phyloP scores from a whole-genome alignment of 805 yeast species.

The Blastobotrys parvus region DNA sequence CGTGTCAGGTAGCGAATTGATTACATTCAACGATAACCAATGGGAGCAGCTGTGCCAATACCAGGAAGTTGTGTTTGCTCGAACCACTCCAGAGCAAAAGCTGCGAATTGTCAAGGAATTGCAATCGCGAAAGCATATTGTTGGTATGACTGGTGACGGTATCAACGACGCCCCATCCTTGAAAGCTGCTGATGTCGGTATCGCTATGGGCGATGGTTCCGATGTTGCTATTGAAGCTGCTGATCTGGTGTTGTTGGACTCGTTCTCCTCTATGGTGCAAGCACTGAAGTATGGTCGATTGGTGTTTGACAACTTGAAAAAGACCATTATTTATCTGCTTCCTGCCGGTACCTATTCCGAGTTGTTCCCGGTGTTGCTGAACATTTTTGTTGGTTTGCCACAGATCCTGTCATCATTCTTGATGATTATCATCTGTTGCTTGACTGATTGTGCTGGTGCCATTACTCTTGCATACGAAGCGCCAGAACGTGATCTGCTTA shows the following conservation, averaged over 20 bases:
- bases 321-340: constrained; percentile 37
- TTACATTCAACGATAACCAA: constrained; percentile 25
- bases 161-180: constrained; percentile 96
- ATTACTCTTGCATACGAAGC: constrained; percentile 37
- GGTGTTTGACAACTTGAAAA: constrained; percentile 40
- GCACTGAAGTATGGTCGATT: constrained; percentile 85
- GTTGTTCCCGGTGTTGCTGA: constrained; percentile 40
- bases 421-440: constrained; percentile 41
- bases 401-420: constrained; percentile 39
- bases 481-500: constrained; percentile 34
- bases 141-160: constrained; percentile 99
- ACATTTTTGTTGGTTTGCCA: constrained; percentile 39
- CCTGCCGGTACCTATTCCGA: constrained; percentile 47
- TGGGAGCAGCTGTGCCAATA: constrained; percentile 34
- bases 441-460: constrained; percentile 41
- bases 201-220: constrained; percentile 50
- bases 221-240: constrained; percentile 8
- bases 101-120: constrained; percentile 39
- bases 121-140: constrained; percentile 75
- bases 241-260: constrained; percentile 6
- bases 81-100: constrained; percentile 43
- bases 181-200: constrained; percentile 91
- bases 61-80: constrained; percentile 33
- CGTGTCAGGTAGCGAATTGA: constrained; percentile 2
- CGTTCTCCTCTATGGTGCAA: constrained; percentile 69